Evolutionary conservation across 805 yeast genomes (phyloP).

Genomic region (Kluyveromyces dobzhanskii): DNA sequence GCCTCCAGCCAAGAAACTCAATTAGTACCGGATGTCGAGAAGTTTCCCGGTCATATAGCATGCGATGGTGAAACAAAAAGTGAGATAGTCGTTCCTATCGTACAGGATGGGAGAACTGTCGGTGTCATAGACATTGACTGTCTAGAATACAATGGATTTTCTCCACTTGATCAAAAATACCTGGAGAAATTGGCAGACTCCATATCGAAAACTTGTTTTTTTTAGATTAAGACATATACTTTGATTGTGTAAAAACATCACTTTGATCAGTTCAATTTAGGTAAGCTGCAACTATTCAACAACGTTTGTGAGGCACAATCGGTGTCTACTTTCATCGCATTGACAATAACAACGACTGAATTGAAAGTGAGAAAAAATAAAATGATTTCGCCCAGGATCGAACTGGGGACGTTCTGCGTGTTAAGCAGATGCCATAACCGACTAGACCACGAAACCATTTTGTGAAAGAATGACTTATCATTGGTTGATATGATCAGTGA

Average conservation of each 20-base stretch:
- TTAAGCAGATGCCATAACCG: slow-evolving; percentile 99
- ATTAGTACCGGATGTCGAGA: slow-evolving; percentile 66
- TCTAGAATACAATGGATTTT: slow-evolving; percentile 55
- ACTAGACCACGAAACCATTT: slow-evolving; percentile 95
- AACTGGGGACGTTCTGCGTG: slow-evolving; percentile 99
- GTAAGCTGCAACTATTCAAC: too few species aligned
- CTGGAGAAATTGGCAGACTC: slow-evolving; percentile 51
- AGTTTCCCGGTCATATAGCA: slow-evolving; percentile 89
- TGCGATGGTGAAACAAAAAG: slow-evolving; percentile 94
- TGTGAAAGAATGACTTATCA: too few species aligned
- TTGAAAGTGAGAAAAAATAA: slow-evolving; percentile 27
- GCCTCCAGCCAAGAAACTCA: slow-evolving; percentile 55
- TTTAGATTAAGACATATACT: too few species aligned
- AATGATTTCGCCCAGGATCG: slow-evolving; percentile 99
- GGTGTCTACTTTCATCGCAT: background rate
- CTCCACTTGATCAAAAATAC: slow-evolving; percentile 45
- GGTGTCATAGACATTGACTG: slow-evolving; percentile 92
- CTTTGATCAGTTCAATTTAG: too few species aligned
- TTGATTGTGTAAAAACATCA: too few species aligned
- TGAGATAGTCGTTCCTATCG: slow-evolving; percentile 86
- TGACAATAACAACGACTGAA: background rate
- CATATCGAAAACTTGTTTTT: slow-evolving; percentile 48
- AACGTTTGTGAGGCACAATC: too few species aligned
- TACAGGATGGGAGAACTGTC: slow-evolving; percentile 35
- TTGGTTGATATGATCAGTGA: too few species aligned